These are phyloP conservation scores for Pyrus hybrid DNA, from an alignment of 331 rosid genomes.

Conservation along the genomic window DNA sequence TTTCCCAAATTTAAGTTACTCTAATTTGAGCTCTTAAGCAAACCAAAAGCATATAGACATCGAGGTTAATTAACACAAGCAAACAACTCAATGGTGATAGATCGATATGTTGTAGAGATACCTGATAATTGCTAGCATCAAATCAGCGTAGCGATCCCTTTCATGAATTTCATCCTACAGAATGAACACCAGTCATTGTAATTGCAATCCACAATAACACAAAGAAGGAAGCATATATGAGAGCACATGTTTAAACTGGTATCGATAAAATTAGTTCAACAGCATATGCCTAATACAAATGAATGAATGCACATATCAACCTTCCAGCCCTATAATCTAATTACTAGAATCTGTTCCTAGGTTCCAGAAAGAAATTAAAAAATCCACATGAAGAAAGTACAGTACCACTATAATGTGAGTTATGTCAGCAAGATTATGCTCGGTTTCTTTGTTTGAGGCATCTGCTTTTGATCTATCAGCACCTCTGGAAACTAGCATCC, in stretches of 20 bases:
- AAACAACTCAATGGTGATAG: background rate
- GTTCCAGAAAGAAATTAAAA: background rate
- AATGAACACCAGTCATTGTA: background rate
- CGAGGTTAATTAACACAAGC: conserved; percentile 11
- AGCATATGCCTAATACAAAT: background rate
- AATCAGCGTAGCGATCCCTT: conserved; percentile 86
- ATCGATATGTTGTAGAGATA: conserved; percentile 7
- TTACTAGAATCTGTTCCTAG: background rate
- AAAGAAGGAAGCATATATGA: background rate
- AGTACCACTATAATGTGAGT: conserved; percentile 93
- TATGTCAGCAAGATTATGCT: conserved; percentile 37
- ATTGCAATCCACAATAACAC: background rate
- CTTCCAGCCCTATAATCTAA: background rate
- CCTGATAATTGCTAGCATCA: conserved; percentile 90
- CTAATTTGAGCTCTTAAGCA: background rate
- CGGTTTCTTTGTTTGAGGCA: conserved; percentile 15
- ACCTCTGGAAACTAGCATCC: conserved; percentile 61
- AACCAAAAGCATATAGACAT: background rate
- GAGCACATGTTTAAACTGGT: background rate
- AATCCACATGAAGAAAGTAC: conserved; percentile 8
- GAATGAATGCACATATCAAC: background rate
- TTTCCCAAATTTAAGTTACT: background rate
- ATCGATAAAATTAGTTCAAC: background rate
- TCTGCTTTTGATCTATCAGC: conserved; percentile 18
- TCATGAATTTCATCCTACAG: conserved; percentile 98